Evolutionary conservation across 306 rosid genomes (phyloP).

Genomic region (Cucurbita argyrosperma): DNA sequence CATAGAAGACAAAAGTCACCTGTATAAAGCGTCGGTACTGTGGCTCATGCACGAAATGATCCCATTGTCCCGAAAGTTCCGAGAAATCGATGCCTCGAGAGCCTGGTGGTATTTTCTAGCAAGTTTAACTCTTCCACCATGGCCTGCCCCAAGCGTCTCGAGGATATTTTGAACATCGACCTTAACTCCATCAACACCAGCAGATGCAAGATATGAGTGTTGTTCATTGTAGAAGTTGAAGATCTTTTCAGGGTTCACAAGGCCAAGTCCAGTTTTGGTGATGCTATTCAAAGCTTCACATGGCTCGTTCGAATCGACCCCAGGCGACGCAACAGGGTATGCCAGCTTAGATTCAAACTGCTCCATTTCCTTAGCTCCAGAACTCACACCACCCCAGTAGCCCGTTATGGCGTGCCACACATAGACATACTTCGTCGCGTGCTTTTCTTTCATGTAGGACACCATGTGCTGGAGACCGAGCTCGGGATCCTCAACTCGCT

Average conservation of each 20-base stretch:
- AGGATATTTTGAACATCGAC: constrained; percentile 86
- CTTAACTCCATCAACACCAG: constrained; percentile 73
- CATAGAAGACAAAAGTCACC: constrained; percentile 18
- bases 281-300: constrained; percentile 47
- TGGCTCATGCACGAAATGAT: constrained; percentile 88
- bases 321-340: constrained; percentile 61
- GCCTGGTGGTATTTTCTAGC: constrained; percentile 74
- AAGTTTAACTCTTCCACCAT: constrained; percentile 76
- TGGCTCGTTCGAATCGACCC: constrained; percentile 51
- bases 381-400: constrained; percentile 87
- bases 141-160: constrained; percentile 81
- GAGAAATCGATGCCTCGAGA: constrained; percentile 56
- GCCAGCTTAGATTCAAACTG: constrained; percentile 57
- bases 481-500: constrained; percentile 44
- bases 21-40: constrained; percentile 69
- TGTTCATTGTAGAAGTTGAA: constrained; percentile 66
- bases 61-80: constrained; percentile 73
- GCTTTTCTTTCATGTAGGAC: constrained; percentile 36
- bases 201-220: constrained; percentile 66
- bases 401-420: constrained; percentile 94
- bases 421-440: constrained; percentile 49
- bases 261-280: constrained; percentile 68
- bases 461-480: constrained; percentile 56
- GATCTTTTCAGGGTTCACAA: constrained; percentile 73
- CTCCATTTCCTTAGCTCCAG: constrained; percentile 50